Evolutionary conservation across 139 green algal genomes (phyloP), one percentile per base, ranked within the genome.

Genomic region (Axilococcus clingmanii): DNA sequence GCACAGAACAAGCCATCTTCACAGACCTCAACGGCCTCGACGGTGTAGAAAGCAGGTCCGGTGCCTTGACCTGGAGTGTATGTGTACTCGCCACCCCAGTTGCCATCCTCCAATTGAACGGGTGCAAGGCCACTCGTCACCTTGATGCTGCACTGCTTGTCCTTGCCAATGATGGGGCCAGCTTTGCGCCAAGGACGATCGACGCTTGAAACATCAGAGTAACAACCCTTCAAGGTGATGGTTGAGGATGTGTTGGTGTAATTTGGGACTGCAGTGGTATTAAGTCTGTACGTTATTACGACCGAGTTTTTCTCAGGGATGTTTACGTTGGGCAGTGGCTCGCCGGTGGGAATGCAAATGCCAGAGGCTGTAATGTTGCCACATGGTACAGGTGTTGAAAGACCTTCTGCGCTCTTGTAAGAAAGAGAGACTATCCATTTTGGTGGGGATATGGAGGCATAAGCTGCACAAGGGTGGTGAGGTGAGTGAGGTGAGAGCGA

Each of bases 141-240:
- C 7, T 27, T 22, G 24, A 40, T 29, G 19, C 34, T 57, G 43
- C 60, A 68, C 33, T 68, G 52, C 25, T 63, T 68, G 42, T 68
- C 50, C 6, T 63, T 53, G 31, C 7, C 9, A 44, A 69, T 63
- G 44, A 64, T 30, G 15, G 42, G 14, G 16, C 53, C 49, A 42
- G 31, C 19, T 43, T 63, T 63, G 33, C 61, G 41, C 61, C 61
- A 69, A 42, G 61, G 32, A 14, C 61, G 40, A 42, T 63, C 29
- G 2, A 30, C 1, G 5, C 38, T 41, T 9, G 25, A 58, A 20
- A 28, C n/a, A 30, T 27, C 19, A 28, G 28, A n/a, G 29, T 56
- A 69, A 47, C 61, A 69, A 5, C 7, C n/a, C 28, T 52, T 48
- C 17, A 69, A 25, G 14, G 25, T 58, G 27, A 69, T 40, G 20